phyloP scores from a whole-genome alignment of 2,329 filamentous ascomycete genomes.

The Colletotrichum sansevieriae region DNA sequence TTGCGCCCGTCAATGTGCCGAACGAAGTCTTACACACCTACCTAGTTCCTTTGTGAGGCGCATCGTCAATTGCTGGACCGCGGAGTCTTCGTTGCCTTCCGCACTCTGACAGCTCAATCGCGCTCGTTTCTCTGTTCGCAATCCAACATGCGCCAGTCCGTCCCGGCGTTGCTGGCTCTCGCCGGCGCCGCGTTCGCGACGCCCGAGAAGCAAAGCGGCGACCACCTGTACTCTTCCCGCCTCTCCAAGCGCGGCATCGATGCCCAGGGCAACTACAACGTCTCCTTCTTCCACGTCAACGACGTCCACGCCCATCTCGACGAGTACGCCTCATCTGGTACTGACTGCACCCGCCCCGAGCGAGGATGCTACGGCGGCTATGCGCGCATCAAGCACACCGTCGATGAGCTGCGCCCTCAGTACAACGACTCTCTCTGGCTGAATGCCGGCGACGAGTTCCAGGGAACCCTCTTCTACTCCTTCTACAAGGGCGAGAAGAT shows the following conservation, averaged over 20 bases:
- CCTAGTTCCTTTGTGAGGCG: constrained; percentile 4
- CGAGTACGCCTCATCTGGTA: constrained; percentile 71
- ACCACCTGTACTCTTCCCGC: constrained; percentile 63
- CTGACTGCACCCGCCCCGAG: constrained; percentile 69
- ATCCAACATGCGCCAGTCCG: constrained; percentile 28
- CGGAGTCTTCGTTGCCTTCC: constrained; percentile 30
- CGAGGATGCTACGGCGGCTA: constrained; percentile 75
- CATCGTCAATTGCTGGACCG: constrained; percentile 17
- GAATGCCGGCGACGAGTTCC: constrained; percentile 78
- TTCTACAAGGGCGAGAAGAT: constrained; percentile 78
- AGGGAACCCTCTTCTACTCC: constrained; percentile 76
- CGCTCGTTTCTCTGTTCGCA: neutral
- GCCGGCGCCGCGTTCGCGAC: constrained; percentile 48
- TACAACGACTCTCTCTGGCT: constrained; percentile 73
- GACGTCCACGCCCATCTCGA: constrained; percentile 77
- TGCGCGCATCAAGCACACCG: constrained; percentile 71
- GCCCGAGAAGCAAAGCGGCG: constrained; percentile 53
- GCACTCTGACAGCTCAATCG: neutral
- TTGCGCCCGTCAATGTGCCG: constrained; percentile 1
- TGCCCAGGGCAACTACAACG: constrained; percentile 64
- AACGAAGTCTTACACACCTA: neutral
- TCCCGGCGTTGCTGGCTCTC: constrained; percentile 42
- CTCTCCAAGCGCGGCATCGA: constrained; percentile 64
- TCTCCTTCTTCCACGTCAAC: constrained; percentile 78
- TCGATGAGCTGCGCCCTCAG: constrained; percentile 67